Evolutionary conservation across 805 yeast genomes (phyloP).

Genomic region (Candida piceae): DNA sequence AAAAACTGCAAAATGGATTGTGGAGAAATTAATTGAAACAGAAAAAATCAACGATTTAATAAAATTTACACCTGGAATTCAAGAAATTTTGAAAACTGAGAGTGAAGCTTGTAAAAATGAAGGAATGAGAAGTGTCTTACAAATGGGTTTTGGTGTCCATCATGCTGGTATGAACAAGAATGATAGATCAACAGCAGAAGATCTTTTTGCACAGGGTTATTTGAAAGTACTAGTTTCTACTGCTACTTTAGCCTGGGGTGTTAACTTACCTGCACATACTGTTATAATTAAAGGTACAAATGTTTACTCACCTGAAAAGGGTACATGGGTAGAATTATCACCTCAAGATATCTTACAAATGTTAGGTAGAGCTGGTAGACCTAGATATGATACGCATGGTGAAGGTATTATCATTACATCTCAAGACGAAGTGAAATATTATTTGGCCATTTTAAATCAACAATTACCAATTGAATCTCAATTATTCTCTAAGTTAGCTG

Average conservation of each 20-base stretch:
- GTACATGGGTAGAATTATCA: conserved; percentile 85
- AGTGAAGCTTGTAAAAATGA: conserved; percentile 49
- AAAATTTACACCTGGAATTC: conserved; percentile 50
- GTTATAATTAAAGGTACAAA: conserved; percentile 93
- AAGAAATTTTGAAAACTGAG: conserved; percentile 61
- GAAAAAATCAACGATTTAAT: conserved; percentile 40
- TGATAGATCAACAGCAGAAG: conserved; percentile 78
- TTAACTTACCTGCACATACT: conserved; percentile 90
- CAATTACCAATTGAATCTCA: conserved; percentile 93
- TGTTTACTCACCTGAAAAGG: conserved; percentile 85
- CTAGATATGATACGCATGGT: conserved; percentile 86
- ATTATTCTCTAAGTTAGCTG: conserved; percentile 63
- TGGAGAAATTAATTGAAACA: conserved; percentile 54
- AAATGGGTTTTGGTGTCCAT: conserved; percentile 79
- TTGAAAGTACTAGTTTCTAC: conserved; percentile 83
- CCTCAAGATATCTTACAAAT: conserved; percentile 94
- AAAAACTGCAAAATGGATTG: conserved; percentile 73
- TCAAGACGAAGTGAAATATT: conserved; percentile 80
- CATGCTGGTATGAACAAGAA: conserved; percentile 80
- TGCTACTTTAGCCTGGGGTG: conserved; percentile 97
- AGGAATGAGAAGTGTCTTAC: conserved; percentile 54
- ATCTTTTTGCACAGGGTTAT: conserved; percentile 82
- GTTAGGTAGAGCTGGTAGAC: conserved; percentile 99
- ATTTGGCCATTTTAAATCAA: conserved; percentile 84
- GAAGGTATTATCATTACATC: conserved; percentile 91